phyloP scores from a whole-genome alignment of 352 stramenopile genomes.

The Phytophthora pistaciae region DNA sequence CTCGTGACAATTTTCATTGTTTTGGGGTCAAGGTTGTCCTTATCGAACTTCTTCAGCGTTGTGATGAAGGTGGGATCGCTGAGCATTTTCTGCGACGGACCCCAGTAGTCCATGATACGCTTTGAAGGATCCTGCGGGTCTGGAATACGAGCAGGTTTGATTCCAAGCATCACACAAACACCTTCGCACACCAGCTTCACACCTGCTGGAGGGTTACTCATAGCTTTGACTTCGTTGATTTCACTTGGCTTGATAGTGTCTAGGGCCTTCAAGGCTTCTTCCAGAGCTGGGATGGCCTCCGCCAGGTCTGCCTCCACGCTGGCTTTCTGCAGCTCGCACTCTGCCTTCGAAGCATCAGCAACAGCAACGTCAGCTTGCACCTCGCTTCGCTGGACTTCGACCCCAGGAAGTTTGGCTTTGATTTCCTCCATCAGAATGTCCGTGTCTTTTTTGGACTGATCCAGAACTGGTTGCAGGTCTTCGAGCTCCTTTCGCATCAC shows the following conservation, averaged over 20 bases:
- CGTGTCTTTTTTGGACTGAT: constrained; percentile 93
- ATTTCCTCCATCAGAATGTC: constrained; percentile 96
- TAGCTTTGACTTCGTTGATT: constrained; percentile 95
- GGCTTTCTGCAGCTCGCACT: constrained; percentile 92
- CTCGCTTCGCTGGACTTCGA: constrained; percentile 82
- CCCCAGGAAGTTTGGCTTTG: constrained; percentile 91
- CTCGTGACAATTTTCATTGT: constrained; percentile 90
- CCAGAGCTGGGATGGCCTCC: constrained; percentile 92
- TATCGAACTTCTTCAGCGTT: constrained; percentile 92
- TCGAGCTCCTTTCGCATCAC: constrained; percentile 96
- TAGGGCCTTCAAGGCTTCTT: constrained; percentile 94
- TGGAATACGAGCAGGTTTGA: constrained; percentile 93
- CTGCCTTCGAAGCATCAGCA: constrained; percentile 83
- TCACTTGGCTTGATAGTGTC: constrained; percentile 94
- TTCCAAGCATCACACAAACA: constrained; percentile 95
- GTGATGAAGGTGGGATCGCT: constrained; percentile 93
- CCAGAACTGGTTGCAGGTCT: constrained; percentile 94
- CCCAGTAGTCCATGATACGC: constrained; percentile 97
- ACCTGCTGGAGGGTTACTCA: constrained; percentile 93
- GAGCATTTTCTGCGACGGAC: constrained; percentile 94
- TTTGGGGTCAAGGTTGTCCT: constrained; percentile 89
- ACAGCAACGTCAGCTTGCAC: constrained; percentile 87
- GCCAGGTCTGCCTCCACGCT: constrained; percentile 92
- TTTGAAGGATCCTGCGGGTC: constrained; percentile 93
- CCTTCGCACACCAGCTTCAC: constrained; percentile 95